Evolutionary conservation across 257 asterid genomes (phyloP).

Genomic region (Ehretia macrophylla): DNA sequence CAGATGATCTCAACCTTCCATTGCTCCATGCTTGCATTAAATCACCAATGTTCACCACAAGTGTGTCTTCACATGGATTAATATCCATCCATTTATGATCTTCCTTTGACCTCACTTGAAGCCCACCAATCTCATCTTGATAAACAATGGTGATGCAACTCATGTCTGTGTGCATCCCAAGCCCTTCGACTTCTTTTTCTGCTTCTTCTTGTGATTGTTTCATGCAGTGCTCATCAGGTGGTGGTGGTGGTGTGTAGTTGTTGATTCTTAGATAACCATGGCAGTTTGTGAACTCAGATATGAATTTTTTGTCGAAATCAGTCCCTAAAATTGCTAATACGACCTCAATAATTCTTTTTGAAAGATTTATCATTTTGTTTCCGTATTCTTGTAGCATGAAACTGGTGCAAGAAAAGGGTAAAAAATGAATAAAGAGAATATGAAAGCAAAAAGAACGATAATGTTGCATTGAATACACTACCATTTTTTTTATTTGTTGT

Average conservation of each 20-base stretch:
- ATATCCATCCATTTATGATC: slow-evolving; percentile 74
- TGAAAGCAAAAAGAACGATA: too few species aligned
- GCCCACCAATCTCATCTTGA: slow-evolving; percentile 68
- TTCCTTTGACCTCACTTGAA: slow-evolving; percentile 62
- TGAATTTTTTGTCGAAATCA: slow-evolving; percentile 25
- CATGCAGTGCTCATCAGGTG: not conserved
- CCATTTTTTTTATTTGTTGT: too few species aligned
- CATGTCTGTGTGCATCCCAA: slow-evolving; percentile 83
- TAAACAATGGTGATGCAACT: slow-evolving; percentile 63
- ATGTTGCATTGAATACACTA: too few species aligned
- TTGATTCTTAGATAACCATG: slow-evolving; percentile 65
- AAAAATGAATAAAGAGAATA: not conserved
- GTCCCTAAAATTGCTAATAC: slow-evolving; percentile 34
- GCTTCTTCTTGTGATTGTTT: not conserved
- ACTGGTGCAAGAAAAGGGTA: slow-evolving; percentile 15
- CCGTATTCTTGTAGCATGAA: slow-evolving; percentile 50
- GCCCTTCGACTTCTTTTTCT: slow-evolving; percentile 49
- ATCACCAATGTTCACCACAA: slow-evolving; percentile 62
- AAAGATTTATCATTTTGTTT: slow-evolving; percentile 43
- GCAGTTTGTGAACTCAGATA: slow-evolving; percentile 50
- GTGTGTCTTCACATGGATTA: slow-evolving; percentile 31
- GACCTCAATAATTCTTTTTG: slow-evolving; percentile 39
- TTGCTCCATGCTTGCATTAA: slow-evolving; percentile 71
- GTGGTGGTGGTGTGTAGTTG: slow-evolving; percentile 41
- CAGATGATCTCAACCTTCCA: slow-evolving; percentile 45